These are phyloP conservation scores for Plasmodium gallinaceum DNA, from an alignment of 169 alveolate species.

Conservation along the genomic window DNA sequence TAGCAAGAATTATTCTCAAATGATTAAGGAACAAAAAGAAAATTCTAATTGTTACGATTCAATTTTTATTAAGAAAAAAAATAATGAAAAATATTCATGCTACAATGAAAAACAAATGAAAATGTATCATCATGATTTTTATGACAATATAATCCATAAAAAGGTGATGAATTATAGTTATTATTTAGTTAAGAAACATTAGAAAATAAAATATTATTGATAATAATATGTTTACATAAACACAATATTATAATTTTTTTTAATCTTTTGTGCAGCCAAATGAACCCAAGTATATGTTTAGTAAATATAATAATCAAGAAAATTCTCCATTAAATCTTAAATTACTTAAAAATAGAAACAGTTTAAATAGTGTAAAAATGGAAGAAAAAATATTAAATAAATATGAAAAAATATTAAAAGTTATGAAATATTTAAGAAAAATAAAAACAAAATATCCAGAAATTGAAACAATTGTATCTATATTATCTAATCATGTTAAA, in stretches of 20 bases:
- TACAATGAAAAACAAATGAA: too few relatives aligned
- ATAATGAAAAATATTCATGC: too few relatives aligned
- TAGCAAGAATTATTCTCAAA: neutral
- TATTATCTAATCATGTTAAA: slow-evolving; percentile 58
- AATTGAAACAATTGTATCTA: slow-evolving; percentile 61
- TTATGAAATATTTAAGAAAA: slow-evolving; percentile 61
- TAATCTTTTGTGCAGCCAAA: too few relatives aligned
- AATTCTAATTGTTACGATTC: neutral
- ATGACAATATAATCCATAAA: too few relatives aligned
- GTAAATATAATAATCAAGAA: too few relatives aligned
- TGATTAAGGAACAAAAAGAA: neutral
- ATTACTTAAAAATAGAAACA: slow-evolving; percentile 10
- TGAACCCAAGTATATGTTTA: too few relatives aligned
- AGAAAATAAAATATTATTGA: neutral
- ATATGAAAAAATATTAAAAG: slow-evolving; percentile 68
- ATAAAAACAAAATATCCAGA: slow-evolving; percentile 51
- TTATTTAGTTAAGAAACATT: too few relatives aligned
- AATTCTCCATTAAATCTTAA: neutral
- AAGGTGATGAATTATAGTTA: too few relatives aligned
- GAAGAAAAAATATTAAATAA: slow-evolving; percentile 60
- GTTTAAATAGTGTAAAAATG: slow-evolving; percentile 11
- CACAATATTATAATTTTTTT: too few relatives aligned
- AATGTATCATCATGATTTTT: too few relatives aligned
- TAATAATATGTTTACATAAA: too few relatives aligned
- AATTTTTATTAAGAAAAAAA: neutral